Evolutionary conservation across 306 rosid species (phyloP).

Genomic region (Hylodesmum podocarpum): DNA sequence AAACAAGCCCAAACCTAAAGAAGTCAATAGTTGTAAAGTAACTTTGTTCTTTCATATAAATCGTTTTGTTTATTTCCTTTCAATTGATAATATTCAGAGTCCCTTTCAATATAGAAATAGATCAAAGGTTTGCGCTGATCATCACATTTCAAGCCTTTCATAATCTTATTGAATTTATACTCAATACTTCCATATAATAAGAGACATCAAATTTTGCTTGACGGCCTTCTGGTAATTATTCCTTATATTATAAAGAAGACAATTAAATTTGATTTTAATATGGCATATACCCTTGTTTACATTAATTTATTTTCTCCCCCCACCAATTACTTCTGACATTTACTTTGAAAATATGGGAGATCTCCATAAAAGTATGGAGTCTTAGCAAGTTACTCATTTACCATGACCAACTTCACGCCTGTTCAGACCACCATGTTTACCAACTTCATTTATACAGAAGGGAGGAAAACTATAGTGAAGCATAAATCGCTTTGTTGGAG

Average conservation of each 20-base stretch:
- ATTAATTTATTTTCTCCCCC: background rate
- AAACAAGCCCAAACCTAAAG: background rate
- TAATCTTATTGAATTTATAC: background rate
- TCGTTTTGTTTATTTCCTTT: background rate
- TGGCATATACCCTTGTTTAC: background rate
- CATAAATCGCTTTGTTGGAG: conserved; percentile 90
- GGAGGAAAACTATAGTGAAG: conserved; percentile 99
- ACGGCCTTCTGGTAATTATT: background rate
- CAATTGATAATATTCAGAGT: background rate
- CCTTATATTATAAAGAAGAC: background rate
- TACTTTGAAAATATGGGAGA: background rate
- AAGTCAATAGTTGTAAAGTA: background rate
- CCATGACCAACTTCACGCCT: conserved; percentile 99
- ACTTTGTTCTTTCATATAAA: background rate
- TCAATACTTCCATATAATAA: background rate
- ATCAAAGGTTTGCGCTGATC: background rate
- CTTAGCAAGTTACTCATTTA: conserved; percentile 38
- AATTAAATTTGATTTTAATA: background rate
- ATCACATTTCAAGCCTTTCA: background rate
- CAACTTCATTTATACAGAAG: conserved; percentile 88
- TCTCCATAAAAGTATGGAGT: background rate
- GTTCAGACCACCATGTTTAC: conserved; percentile 86
- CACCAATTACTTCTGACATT: background rate
- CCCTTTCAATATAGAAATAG: background rate
- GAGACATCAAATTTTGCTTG: background rate